A percentile compares a stretch with the other conserved stretches of the same genome.
phyloP scores from a whole-genome alignment of 192 early-diverging fungal genomes.

The Backusella circina region DNA sequence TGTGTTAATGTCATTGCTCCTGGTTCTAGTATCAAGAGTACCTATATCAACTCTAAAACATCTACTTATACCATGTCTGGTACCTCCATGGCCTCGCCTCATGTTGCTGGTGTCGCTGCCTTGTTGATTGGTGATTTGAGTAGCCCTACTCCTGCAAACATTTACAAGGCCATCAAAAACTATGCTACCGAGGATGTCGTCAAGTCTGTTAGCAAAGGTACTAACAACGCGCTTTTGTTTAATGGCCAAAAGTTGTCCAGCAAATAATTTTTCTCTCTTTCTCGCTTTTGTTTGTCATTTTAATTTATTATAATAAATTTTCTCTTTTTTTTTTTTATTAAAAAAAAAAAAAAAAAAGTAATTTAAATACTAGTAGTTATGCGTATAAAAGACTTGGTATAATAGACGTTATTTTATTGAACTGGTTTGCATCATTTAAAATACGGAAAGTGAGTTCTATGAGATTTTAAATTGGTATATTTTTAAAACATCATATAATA shows the following conservation, averaged over 20 bases:
- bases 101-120: constrained; percentile 87
- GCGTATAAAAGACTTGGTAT: too few species aligned
- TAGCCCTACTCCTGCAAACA: constrained; percentile 38
- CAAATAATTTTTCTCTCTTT: not conserved
- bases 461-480: too few species aligned
- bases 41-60: constrained; percentile 71
- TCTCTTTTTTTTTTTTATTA: not conserved
- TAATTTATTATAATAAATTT: constrained; percentile 2
- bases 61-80: constrained; percentile 89
- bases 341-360: too few species aligned
- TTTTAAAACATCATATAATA: too few species aligned
- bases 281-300: not conserved
- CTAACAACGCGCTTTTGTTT: constrained; percentile 9
- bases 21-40: constrained; percentile 70
- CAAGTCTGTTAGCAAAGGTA: constrained; percentile 13
- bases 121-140: constrained; percentile 39
- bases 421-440: too few species aligned
- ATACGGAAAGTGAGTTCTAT: too few species aligned
- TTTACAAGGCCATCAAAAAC: constrained; percentile 55
- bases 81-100: constrained; percentile 93
- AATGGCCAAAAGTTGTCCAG: constrained; percentile 3
- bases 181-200: constrained; percentile 52
- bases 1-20: constrained; percentile 96
- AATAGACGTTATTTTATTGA: too few species aligned
- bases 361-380: too few species aligned